Base-by-base conservation (phyloP, 2,329 filamentous ascomycete species). In the Sphaerulina vaccinii region DNA sequence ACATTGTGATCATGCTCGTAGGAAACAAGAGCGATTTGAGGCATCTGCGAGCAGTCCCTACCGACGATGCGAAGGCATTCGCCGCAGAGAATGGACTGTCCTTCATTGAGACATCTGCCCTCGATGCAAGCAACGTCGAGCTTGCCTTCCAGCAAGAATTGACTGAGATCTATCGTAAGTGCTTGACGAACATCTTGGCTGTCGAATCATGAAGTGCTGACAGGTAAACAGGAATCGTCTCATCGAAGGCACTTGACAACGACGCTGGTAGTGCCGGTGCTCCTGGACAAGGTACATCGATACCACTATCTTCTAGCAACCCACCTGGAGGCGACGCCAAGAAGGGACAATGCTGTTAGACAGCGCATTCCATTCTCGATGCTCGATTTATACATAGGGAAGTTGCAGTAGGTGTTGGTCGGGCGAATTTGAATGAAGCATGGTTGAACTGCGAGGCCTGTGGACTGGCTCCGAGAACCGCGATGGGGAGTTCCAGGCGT, bases 21-120 rank as follows among this genome's bases (percentile, higher is more conserved):
- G 93, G 93, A 74, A 99, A 99, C 85, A 99, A 99, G 87, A 97
- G 91, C 75, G 93, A 99, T 95, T 87, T 97, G 86, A 88, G 91
- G 75, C 93, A 99, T 77, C 81, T 99, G 69, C 84, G 93, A 72
- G 93, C 93, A 62, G 93, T 99, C 62, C 90, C 93, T 45, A 99
- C 93, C 55, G 93, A 99, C 71, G 92, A 97, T 75, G 93, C 92
- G 65, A 99, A 97, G 78, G 82, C 89, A 59, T 99, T 99, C 83
- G 93, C 93, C 51, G 96, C 92, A 95, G 71, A 65, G 81, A 65
- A 67, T 47, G 52, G 52, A 27, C 29, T 50, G 19, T 42, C 38
- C 2, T 99, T 99, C 75, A 99, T 99, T 73, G 93, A 99, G 81
- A 99, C 93, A 36, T 99, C 95, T 56, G 93, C 93, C 60, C 86